Conservation (phyloP, 2,329 filamentous ascomycete genomes). For the Torrubiellomyces zombiae region DNA sequence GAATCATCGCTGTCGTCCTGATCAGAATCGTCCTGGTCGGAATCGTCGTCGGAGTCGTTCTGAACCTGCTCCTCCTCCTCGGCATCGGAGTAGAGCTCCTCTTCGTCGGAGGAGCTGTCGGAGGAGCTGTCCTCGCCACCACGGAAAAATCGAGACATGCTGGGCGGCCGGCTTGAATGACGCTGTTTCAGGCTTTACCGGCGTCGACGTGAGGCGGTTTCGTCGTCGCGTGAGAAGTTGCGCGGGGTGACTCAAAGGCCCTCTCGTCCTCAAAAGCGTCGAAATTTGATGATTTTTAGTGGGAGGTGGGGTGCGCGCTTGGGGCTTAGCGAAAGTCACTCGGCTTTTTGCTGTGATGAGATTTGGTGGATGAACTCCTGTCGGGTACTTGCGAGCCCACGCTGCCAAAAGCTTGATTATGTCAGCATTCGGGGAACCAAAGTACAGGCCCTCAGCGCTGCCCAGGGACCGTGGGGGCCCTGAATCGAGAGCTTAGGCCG, state of each 20-base stretch:
- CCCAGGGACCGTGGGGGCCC: no score
- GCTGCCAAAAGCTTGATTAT: no score
- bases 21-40: slow-evolving; percentile 26
- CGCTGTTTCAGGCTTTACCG: slow-evolving; percentile 3
- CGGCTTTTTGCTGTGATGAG: no score
- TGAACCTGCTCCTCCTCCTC: slow-evolving; percentile 27
- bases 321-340: slow-evolving; percentile 24
- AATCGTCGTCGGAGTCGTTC: slow-evolving; percentile 20
- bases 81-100: slow-evolving; percentile 63
- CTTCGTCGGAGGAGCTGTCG: slow-evolving; percentile 91
- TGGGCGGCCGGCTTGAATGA: slow-evolving; percentile 20
- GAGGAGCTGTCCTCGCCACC: slow-evolving; percentile 82
- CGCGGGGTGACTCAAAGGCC: slow-evolving; percentile 24
- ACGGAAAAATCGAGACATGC: slow-evolving; percentile 94
- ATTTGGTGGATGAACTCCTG: no score
- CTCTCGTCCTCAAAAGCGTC: slow-evolving; percentile 12
- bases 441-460: no score
- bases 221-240: slow-evolving; percentile 13
- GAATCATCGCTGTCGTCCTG: slow-evolving; percentile 37
- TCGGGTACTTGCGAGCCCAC: no score
- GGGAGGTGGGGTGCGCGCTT: slow-evolving; percentile 22
- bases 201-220: slow-evolving; percentile 5
- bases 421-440: no score
- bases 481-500: no score
- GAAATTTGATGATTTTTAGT: slow-evolving; percentile 27